Evolutionary conservation across 1,139 yeast genomes (phyloP), one percentile per base, ranked within the genome.

Genomic region (Fermentozyma sake): DNA sequence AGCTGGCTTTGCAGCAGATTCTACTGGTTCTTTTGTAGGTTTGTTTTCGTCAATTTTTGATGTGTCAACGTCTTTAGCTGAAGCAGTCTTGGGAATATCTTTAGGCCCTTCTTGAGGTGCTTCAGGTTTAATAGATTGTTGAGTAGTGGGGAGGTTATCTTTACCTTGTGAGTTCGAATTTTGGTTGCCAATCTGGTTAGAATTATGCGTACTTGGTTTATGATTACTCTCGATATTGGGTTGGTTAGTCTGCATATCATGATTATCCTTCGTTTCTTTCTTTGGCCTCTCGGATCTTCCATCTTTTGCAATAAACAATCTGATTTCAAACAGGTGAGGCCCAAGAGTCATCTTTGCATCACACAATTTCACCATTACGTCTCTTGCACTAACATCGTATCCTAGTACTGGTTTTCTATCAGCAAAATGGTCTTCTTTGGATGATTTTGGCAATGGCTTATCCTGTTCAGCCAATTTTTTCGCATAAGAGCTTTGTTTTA

Each of bases 361-460:
- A 44, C 93, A 76, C 33, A 91, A 59, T 48, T 86, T 86, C 33
- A 86, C 83, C 96, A 89, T 87, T 29, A 79, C 79, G 41, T 91
- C 97, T 41, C 94, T 65, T 18, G 81, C 81, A 50, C 76, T 76
- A 7, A 65, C 66, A 9, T 69, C 69, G 20, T 57, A 45, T 5
- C 68, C 62, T 26, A 68, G 53, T 20, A 72, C 62, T 19, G 80
- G 68, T 9, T 53, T 51, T 20, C 70, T 37, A 19, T 56, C 57
- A 13, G 39, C 36, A 24, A 40, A 41, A 25, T 37, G 50, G 18
- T 50, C 64, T 21, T 46, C 54, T 21, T 48, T 47, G 12, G 44
- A 39, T 10, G 43, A 34, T 27, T 48, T 53, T 5, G 59, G 53
- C n/a, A 50, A 35, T 18, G 54, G 44, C 26, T 50, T 54, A 29